Evolutionary conservation across 1,284 basidiomycete genomes (phyloP).

Genomic region (Pseudozyma sp.): DNA sequence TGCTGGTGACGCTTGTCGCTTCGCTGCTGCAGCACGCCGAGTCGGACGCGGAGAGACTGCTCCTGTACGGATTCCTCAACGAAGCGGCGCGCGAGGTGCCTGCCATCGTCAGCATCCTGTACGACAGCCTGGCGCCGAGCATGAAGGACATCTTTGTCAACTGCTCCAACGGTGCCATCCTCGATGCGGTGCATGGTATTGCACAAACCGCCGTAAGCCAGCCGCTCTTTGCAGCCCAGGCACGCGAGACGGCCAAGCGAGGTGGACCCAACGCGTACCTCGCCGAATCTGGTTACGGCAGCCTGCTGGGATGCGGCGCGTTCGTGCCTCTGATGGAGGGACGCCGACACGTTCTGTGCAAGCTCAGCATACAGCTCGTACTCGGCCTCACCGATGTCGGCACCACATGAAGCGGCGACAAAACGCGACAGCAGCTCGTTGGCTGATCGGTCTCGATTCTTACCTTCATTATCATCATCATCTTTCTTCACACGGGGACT

Average conservation of each 20-base stretch:
- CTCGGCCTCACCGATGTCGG: conserved; percentile 59
- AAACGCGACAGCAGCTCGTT: too few relatives aligned
- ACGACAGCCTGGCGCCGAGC: conserved; percentile 57
- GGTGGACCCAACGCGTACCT: conserved; percentile 61
- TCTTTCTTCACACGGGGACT: background rate
- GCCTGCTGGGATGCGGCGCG: conserved; percentile 60
- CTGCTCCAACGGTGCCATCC: conserved; percentile 57
- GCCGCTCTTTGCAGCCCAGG: conserved; percentile 64
- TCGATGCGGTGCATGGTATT: conserved; percentile 62
- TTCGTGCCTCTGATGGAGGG: conserved; percentile 55
- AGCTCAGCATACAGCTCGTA: conserved; percentile 56
- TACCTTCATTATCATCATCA: background rate
- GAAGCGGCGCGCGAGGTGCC: conserved; percentile 59
- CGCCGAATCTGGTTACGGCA: conserved; percentile 60
- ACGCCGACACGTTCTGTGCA: conserved; percentile 50
- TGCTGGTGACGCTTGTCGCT: conserved; percentile 58
- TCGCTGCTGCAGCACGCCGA: conserved; percentile 61
- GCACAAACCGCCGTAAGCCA: conserved; percentile 59
- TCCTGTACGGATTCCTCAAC: conserved; percentile 60
- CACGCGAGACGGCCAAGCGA: conserved; percentile 59
- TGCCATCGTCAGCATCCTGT: conserved; percentile 64
- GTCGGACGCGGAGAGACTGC: conserved; percentile 54
- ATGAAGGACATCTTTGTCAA: conserved; percentile 63
- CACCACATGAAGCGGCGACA: conserved; percentile 24
- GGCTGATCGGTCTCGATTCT: background rate